Base-by-base conservation (phyloP, 768 basidiomycete genomes). In the Leccinum truebloodii region DNA sequence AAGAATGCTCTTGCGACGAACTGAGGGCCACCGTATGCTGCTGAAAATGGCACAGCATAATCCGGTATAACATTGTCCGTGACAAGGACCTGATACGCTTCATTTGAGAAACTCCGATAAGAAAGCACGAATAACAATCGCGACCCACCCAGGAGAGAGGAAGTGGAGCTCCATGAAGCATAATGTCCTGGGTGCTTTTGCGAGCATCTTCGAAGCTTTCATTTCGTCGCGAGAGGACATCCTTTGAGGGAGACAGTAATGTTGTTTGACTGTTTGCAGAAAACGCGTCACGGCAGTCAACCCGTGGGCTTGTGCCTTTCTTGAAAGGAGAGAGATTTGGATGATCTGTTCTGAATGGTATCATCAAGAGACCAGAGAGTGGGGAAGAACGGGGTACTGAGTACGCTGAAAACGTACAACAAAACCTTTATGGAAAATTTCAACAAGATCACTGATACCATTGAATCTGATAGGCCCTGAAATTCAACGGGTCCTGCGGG, bases 51-150 rank as follows among this genome's bases (percentile, higher is more conserved):
- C 3, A 72, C 63, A 10, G 72, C 72, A 60, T 72, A 54, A 52
- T 70, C 69, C 9, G 71, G 71, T 53, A 72, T 68, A 12, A 66
- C 39, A 32, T 74, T 72, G 35, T 72, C 72, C 7, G 35, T 50
- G 41, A 72, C 63, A 7, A 72, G 62, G 7, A 72, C 63, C 71
- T 74, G 46, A 6, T 14, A 5, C n/a, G 1, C 4, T 44, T 46
- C 20, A 22, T 44, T 24, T 46, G 35, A 52, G 20, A 39, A 24
- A 34, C 39, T 2, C 8, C 7, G 22, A 28, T n/a, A 10, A 20
- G 37, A 9, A 24, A 13, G 1, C 22, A 24, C 24, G 4, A 34
- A 30, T 16, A 7, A 12, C 4, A 16, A 24, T 39, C 2, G 24
- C 9, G 48, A 59, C 71, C 22, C 48, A 74, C 71, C 71, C 71